phyloP scores from a whole-genome alignment of 306 rosid species.

The Acacia melanoxylon region DNA sequence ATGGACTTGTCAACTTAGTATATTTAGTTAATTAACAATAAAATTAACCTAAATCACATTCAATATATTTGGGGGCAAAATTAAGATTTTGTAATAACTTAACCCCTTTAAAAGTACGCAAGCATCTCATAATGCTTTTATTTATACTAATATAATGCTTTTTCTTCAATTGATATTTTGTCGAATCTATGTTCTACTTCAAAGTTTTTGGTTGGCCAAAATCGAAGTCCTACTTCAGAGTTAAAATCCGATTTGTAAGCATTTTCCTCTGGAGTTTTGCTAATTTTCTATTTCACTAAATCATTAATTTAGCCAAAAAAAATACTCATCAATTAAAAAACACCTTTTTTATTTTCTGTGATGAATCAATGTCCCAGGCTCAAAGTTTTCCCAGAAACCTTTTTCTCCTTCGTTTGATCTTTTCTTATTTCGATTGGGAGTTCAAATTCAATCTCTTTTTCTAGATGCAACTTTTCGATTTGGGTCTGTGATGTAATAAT shows the following conservation, averaged over 20 bases:
- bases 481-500: not conserved
- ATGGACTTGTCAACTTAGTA: too few species aligned
- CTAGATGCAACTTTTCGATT: not conserved
- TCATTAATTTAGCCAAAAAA: not conserved
- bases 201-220: not conserved
- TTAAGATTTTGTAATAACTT: too few species aligned
- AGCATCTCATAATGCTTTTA: too few species aligned
- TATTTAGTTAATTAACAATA: rapidly evolving
- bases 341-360: not conserved
- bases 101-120: too few species aligned
- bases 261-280: not conserved
- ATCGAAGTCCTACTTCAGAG: not conserved
- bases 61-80: too few species aligned
- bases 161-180: too few species aligned
- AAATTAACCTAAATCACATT: too few species aligned
- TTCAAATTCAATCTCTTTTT: not conserved
- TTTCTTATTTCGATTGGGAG: not conserved
- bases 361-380: not conserved
- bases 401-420: too few species aligned
- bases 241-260: not conserved
- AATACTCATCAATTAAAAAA: not conserved
- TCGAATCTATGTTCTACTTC: too few species aligned
- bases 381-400: not conserved
- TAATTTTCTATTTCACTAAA: not conserved
- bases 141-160: too few species aligned